Base-by-base conservation (phyloP, 2,329 filamentous ascomycete genomes). In the Aspergillus sp. region DNA sequence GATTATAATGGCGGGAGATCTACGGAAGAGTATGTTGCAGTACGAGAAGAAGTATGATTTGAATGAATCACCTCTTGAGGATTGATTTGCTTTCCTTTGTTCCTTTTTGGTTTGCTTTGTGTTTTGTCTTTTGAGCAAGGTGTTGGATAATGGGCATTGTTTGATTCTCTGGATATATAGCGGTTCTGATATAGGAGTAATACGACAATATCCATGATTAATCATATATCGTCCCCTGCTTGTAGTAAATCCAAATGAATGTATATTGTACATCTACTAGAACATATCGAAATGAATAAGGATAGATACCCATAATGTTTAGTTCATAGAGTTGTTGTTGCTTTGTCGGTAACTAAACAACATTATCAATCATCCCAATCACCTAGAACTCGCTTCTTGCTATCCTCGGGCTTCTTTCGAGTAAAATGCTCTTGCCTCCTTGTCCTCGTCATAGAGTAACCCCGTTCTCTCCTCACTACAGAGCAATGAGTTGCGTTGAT, bases 21-120 rank as follows among this genome's bases (percentile, higher is more conserved):
- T 61, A 47, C 47, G 60, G 44, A 46, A 49, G 44, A 54, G 58
- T 50, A 50, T 56, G 35, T 46, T 56, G 43, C 49, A 48, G 38
- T 54, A 61, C 41, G 58, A 60, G 51, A 59, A 57, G 51, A 45
- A 54, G 51, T 56, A 61, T 48, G 54, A 63, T 20, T 50, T 64
- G 50, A 53, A 59, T 42, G 62, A 64, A 54, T 64, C 58, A 7
- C 56, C 60, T 25, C 46, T 59, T 46, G 61, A 63, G 50, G 59
- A 55, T 37, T 61, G 55, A 56, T 30, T 48, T 46, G 50, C 49
- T 45, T 44, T 51, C 46, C 23, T 38, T 52, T 33, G 39, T 47
- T 23, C 12, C 25, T 23, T 43, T 33, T 41, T 22, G 22, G 23
- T 47, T 42, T 2, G 15, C 37, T 38, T 20, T 47, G 23, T 20